A percentile compares a stretch with the other conserved stretches of the same genome.
Conservation (phyloP, 441 rosid genomes). For the Corymbia citriodora region DNA sequence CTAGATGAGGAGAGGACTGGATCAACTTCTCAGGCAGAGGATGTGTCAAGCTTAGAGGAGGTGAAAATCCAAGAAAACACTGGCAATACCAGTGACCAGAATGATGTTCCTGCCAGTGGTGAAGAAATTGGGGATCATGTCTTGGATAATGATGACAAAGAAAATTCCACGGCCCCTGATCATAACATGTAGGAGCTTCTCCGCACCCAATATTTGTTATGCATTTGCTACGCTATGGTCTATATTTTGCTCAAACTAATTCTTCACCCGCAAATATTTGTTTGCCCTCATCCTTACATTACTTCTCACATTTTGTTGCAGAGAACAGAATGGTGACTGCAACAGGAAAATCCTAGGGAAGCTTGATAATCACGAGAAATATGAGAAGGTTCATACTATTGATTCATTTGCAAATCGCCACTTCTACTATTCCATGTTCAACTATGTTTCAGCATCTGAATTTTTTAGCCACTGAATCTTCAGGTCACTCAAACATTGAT, state of each 20-base stretch:
- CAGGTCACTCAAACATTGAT: slow-evolving; percentile 30
- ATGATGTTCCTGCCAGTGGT: not conserved
- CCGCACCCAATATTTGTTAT: not conserved
- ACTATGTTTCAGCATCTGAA: not conserved
- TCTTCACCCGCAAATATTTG: not conserved
- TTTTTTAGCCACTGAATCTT: not conserved
- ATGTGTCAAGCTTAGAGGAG: not conserved
- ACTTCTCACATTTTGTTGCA: slow-evolving; percentile 8
- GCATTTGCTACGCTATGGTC: not conserved
- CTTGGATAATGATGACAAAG: slow-evolving; percentile 30
- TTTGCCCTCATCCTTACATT: not conserved
- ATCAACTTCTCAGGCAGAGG: slow-evolving; percentile 1
- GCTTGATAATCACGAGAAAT: slow-evolving; percentile 26
- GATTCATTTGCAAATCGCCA: not conserved
- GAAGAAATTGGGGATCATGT: slow-evolving; percentile 12
- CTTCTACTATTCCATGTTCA: not conserved
- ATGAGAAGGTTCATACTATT: slow-evolving; percentile 22
- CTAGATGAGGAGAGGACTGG: slow-evolving; percentile 1
- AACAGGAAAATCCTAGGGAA: slow-evolving; percentile 30
- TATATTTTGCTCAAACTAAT: not conserved
- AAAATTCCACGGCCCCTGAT: slow-evolving; percentile 41
- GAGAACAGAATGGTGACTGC: slow-evolving; percentile 17
- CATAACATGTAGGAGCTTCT: slow-evolving; percentile 41
- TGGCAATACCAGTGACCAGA: not conserved
- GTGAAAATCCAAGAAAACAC: not conserved